These are phyloP conservation scores for Pittosporum tobira DNA, from an alignment of 129 eudicot species.

Conservation along the genomic window DNA sequence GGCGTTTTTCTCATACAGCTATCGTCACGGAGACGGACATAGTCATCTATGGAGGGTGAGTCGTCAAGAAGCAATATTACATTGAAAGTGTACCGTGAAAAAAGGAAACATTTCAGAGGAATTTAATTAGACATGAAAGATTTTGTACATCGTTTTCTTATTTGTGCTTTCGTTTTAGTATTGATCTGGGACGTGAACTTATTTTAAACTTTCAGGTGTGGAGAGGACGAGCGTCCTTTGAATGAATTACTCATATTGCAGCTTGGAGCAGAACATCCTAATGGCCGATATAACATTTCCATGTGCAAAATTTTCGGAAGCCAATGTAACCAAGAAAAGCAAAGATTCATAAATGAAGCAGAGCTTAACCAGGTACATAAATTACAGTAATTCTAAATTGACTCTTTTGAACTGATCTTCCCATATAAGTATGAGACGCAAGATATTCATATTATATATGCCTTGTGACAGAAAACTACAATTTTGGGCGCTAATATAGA, in stretches of 20 bases:
- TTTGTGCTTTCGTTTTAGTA: no score
- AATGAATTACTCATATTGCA: constrained; percentile 77
- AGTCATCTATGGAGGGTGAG: constrained; percentile 89
- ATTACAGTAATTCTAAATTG: no score
- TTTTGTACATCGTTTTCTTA: no score
- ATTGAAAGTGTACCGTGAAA: neutral
- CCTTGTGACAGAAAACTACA: constrained; percentile 22
- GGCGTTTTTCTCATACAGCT: constrained; percentile 92
- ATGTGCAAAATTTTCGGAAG: constrained; percentile 34
- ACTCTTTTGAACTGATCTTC: neutral
- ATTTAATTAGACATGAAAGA: neutral
- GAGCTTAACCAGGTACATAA: constrained; percentile 23
- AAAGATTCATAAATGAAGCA: constrained; percentile 14
- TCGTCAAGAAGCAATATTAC: neutral
- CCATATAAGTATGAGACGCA: neutral
- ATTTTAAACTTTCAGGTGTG: constrained; percentile 42
- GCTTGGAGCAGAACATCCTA: constrained; percentile 43
- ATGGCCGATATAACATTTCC: constrained; percentile 31
- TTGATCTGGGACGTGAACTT: neutral
- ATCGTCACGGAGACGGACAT: constrained; percentile 47
- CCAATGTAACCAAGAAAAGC: constrained; percentile 32
- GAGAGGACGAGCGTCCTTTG: constrained; percentile 89
- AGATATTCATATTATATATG: neutral
- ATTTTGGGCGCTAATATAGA: constrained; percentile 20
- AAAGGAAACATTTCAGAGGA: neutral